Evolutionary conservation across 768 basidiomycete genomes (phyloP), one percentile per base, ranked within the genome.

Genomic region (Sporobolomyces phaffii): DNA sequence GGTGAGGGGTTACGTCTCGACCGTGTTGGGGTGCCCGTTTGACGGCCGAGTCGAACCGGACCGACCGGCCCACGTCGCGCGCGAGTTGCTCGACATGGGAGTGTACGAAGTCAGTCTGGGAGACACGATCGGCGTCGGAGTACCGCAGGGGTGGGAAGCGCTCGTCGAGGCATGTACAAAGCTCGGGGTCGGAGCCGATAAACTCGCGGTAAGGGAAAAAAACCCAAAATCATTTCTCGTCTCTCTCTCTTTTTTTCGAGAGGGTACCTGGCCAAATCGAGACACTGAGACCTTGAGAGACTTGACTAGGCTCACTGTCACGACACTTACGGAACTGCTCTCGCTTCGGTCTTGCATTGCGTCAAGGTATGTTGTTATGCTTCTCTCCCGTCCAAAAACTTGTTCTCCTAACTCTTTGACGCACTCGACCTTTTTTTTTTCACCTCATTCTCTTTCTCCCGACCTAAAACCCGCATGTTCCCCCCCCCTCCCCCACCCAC

Each of bases 121-220:
- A 0, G 94, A 98, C 76, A 98, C 93, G 3, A 88, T 90, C 3
- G 93, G 93, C 0, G 84, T 85, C 51, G 93, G 88, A 3, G 88
- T 86, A 50, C 90, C 92, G 0, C 78, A 80, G 29, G 83, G 83
- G 43, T 83, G 93, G 34, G 77, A 80, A 9, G 79, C 81, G 68
- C 84, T 97, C 80, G 78, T 96, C 51, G 83, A 86, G 65, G 85
- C 84, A 51, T 86, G 90, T 15, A 56, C 52, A 33, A 82, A 82
- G 76, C 83, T 82, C 71, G 78, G 80, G 41, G 80, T 89, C 33
- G 81, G 84, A 0, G 83, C 87, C 0, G 79, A 81, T 41, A 83
- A 80, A 67, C 81, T 98, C n/a, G 91, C 92, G 36, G 58, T 50
- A 63, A 31, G 60, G n/a, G n/a, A n/a, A n/a, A n/a, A n/a, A n/a